A percentile compares a stretch with the other conserved stretches of the same genome.
Conservation (phyloP, 331 rosid genomes). For the Quercus phellos region DNA sequence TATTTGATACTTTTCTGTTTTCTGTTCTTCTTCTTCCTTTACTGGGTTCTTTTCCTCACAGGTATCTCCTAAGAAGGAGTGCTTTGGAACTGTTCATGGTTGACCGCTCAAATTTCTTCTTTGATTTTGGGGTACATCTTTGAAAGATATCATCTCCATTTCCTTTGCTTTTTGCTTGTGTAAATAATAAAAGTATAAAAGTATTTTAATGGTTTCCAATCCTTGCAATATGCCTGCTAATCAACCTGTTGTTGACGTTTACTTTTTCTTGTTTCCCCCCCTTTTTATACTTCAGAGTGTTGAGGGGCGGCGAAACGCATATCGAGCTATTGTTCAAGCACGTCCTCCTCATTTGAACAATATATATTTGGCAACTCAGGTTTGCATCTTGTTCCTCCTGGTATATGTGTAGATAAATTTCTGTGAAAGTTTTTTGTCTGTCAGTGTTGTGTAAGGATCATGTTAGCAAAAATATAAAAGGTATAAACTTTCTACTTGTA, state of each 20-base stretch:
- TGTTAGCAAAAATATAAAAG: not conserved
- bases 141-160: constrained; percentile 10
- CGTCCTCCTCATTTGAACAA: constrained; percentile 86
- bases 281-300: constrained; percentile 49
- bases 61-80: constrained; percentile 96
- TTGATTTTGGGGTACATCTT: constrained; percentile 86
- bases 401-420: not conserved
- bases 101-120: constrained; percentile 90
- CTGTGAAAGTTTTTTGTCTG: not conserved
- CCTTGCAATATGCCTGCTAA: not conserved
- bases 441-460: not conserved
- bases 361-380: constrained; percentile 94
- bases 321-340: constrained; percentile 89
- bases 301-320: constrained; percentile 84
- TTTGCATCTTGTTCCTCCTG: constrained; percentile 25
- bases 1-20: not conserved
- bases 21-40: constrained; percentile 2
- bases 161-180: not conserved
- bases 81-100: constrained; percentile 93
- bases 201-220: not conserved
- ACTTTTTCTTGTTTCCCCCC: constrained; percentile 4
- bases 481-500: not conserved
- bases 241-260: not conserved
- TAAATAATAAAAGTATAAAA: not conserved
- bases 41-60: constrained; percentile 19